These are phyloP conservation scores for Phaeodactylum tricornutum DNA, from an alignment of 108 stramenopile genomes.

Conservation along the genomic window DNA sequence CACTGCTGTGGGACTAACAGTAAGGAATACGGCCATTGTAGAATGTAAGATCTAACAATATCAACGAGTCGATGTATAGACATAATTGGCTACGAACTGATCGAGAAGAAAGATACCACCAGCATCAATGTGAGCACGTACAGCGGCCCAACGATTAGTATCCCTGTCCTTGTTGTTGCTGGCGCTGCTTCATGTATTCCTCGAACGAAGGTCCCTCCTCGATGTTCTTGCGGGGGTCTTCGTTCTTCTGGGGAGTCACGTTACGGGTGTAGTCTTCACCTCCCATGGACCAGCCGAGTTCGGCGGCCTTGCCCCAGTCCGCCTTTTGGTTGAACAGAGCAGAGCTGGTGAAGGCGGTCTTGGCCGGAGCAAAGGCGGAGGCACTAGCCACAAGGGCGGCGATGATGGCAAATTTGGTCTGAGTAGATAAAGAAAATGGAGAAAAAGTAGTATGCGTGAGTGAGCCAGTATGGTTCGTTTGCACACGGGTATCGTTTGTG, in stretches of 20 bases:
- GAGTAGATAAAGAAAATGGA: neutral
- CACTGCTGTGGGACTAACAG: no score
- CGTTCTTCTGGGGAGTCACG: slow-evolving; percentile 48
- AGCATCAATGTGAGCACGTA: no score
- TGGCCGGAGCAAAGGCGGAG: slow-evolving; percentile 14
- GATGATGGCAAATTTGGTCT: slow-evolving; percentile 8
- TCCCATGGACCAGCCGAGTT: slow-evolving; percentile 34
- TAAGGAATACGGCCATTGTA: no score
- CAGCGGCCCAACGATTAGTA: no score
- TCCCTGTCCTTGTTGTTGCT: no score
- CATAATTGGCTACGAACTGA: no score
- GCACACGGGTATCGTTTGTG: no score
- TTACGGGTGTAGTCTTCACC: slow-evolving; percentile 77
- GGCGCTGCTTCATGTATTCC: slow-evolving; percentile 80
- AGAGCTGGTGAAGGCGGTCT: slow-evolving; percentile 4
- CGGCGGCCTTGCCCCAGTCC: slow-evolving; percentile 7
- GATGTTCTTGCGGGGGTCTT: slow-evolving; percentile 82
- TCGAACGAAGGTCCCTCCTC: slow-evolving; percentile 72
- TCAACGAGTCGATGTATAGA: no score
- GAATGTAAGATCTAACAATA: no score
- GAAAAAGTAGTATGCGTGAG: neutral
- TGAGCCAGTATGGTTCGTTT: no score
- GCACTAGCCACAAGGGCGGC: slow-evolving; percentile 12
- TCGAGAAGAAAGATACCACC: no score
- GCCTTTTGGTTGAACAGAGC: slow-evolving; percentile 5